A percentile compares a stretch with the other conserved stretches of the same genome.
Conservation (phyloP, 1,284 basidiomycete genomes). For the Cryptococcus maquisensis region DNA sequence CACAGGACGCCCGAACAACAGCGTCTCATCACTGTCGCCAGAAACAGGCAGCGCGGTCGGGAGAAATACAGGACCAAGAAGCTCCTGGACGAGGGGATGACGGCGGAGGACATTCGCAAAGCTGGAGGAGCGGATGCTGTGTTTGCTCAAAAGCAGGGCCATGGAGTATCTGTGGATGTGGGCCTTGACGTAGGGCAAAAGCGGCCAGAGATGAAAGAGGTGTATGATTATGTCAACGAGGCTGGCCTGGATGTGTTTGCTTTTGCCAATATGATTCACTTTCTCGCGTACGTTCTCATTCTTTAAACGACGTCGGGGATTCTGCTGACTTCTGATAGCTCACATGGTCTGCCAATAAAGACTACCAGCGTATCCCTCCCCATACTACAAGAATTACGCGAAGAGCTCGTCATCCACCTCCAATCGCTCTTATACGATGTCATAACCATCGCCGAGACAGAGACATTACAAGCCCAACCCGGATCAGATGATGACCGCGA, state of each 20-base stretch:
- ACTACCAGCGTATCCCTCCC: no score
- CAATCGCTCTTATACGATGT: no score
- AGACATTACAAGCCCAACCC: neutral
- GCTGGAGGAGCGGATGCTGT: slow-evolving; percentile 31
- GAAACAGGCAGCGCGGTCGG: slow-evolving; percentile 19
- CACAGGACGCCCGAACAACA: slow-evolving; percentile 19
- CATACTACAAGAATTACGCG: neutral
- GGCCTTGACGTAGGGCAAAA: neutral
- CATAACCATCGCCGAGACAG: no score
- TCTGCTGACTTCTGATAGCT: no score
- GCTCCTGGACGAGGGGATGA: slow-evolving; percentile 25
- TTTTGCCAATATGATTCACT: slow-evolving; percentile 7
- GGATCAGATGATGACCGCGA: neutral
- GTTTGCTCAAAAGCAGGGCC: slow-evolving; percentile 3
- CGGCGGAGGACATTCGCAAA: slow-evolving; percentile 17
- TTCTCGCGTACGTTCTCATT: slow-evolving; percentile 2
- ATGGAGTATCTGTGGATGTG: neutral
- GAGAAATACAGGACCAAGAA: slow-evolving; percentile 21
- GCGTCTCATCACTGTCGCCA: slow-evolving; percentile 11
- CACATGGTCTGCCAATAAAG: no score
- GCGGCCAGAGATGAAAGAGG: neutral
- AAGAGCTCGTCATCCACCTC: neutral
- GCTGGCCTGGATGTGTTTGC: slow-evolving; percentile 24
- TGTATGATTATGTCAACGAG: slow-evolving; percentile 9
- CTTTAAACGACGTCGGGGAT: neutral